Percentiles rank a stretch among this genome's conserved stretches.
Conservation (phyloP, 2,329 filamentous ascomycete genomes). For the Ceratocystis cubensis region DNA sequence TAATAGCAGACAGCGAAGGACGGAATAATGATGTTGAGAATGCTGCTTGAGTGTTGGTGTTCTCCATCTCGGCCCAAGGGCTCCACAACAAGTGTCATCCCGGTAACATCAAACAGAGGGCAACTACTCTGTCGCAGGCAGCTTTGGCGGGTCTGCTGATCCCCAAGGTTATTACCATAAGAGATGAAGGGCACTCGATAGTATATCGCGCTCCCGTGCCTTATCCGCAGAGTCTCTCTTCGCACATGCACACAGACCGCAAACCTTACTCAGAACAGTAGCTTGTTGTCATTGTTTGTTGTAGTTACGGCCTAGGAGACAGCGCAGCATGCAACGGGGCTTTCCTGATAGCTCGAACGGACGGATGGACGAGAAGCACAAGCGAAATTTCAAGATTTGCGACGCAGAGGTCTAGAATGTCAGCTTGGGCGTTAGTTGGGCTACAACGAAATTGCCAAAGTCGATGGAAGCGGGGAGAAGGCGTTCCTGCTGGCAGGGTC, state of each 20-base stretch:
- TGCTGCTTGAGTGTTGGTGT: no score
- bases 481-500: neutral
- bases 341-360: neutral
- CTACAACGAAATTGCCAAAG: neutral
- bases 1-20: neutral
- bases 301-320: constrained; percentile 1
- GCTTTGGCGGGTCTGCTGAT: neutral
- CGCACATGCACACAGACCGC: no score
- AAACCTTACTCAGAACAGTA: neutral
- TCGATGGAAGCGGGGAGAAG: neutral
- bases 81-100: no score
- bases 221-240: no score
- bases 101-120: neutral
- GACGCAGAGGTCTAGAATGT: neutral
- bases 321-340: neutral
- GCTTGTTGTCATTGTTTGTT: constrained; percentile 1
- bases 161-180: neutral
- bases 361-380: neutral
- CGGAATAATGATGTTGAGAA: neutral
- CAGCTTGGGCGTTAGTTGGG: neutral
- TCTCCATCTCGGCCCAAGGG: neutral
- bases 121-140: neutral
- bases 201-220: neutral
- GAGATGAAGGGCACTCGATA: no score
- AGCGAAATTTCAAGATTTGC: constrained; percentile 10